phyloP scores from a whole-genome alignment of 2,329 filamentous ascomycete species.

The Fusarium begoniae region DNA sequence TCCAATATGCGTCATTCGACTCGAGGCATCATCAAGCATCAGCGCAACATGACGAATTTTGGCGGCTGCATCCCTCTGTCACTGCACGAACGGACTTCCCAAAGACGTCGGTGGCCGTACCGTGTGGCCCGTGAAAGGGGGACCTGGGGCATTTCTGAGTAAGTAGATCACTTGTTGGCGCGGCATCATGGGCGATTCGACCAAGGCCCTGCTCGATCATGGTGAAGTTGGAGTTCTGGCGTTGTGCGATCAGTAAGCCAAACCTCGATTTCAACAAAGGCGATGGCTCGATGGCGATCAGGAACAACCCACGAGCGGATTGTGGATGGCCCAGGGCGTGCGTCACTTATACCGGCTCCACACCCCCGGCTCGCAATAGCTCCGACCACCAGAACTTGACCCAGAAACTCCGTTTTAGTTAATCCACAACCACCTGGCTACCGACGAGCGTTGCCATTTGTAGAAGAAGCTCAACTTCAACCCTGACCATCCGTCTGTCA shows the following conservation, averaged over 20 bases:
- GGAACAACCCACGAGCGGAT: slow-evolving; percentile 35
- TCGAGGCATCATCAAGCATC: slow-evolving; percentile 10
- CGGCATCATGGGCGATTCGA: slow-evolving; percentile 16
- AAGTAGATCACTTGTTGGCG: slow-evolving; percentile 32
- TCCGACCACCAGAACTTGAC: slow-evolving; percentile 29
- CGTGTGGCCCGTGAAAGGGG: slow-evolving; percentile 32
- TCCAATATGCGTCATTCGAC: slow-evolving; percentile 24
- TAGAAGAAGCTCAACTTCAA: slow-evolving; percentile 30
- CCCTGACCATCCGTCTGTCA: slow-evolving; percentile 27
- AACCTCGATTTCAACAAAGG: slow-evolving; percentile 43
- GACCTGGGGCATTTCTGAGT: slow-evolving; percentile 17
- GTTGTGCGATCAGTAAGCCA: slow-evolving; percentile 44
- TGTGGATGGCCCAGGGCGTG: slow-evolving; percentile 11
- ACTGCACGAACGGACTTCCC: slow-evolving; percentile 9
- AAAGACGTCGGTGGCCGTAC: slow-evolving; percentile 27
- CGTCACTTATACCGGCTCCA: slow-evolving; percentile 21
- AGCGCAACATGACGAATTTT: slow-evolving; percentile 24
- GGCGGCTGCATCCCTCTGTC: slow-evolving; percentile 6
- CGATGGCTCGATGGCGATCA: slow-evolving; percentile 43
- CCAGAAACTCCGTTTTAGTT: slow-evolving; percentile 25
- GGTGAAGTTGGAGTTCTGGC: slow-evolving; percentile 28
- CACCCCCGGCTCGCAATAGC: slow-evolving; percentile 27
- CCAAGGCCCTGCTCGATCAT: slow-evolving; percentile 19
- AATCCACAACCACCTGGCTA: slow-evolving; percentile 29
- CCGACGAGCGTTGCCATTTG: slow-evolving; percentile 33